phyloP scores from a whole-genome alignment of 2,329 filamentous ascomycete genomes.

The Colletotrichum sp. region DNA sequence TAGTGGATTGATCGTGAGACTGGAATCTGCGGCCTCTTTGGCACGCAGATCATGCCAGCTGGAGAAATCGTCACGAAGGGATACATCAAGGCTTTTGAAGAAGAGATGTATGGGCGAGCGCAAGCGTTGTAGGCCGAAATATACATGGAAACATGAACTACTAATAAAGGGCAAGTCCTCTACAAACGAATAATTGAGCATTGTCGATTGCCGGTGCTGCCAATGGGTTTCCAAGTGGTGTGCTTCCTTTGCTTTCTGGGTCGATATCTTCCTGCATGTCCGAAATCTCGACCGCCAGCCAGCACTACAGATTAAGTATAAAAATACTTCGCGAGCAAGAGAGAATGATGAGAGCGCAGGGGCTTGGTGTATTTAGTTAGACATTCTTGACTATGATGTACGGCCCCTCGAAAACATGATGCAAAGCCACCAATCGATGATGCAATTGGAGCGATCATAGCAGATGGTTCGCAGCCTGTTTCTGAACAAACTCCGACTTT shows the following conservation, averaged over 20 bases:
- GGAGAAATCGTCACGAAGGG: constrained; percentile 39
- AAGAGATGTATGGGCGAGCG: constrained; percentile 39
- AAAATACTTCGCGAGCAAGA: not conserved
- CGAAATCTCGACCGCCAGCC: no score
- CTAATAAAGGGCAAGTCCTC: no score
- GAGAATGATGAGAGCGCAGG: no score
- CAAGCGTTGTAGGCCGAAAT: not conserved
- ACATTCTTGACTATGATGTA: not conserved
- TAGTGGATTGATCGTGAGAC: constrained; percentile 36
- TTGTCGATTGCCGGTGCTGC: no score
- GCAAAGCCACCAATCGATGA: not conserved
- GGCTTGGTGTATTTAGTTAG: not conserved
- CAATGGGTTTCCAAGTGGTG: no score
- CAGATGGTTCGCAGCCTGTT: not conserved
- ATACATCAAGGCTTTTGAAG: constrained; percentile 40
- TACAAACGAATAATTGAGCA: no score
- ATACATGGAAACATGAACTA: no score
- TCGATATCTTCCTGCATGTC: no score
- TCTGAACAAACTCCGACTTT: not conserved
- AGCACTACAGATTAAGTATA: no score
- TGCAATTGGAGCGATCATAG: not conserved
- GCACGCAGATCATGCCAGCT: constrained; percentile 43
- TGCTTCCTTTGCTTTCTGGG: no score
- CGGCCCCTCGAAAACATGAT: no score
- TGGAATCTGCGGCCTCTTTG: constrained; percentile 44